A percentile compares a stretch with the other conserved stretches of the same genome.
Evolutionary conservation across 176 grass and related monocot species (phyloP).

Genomic region (Raddia guianensis): DNA sequence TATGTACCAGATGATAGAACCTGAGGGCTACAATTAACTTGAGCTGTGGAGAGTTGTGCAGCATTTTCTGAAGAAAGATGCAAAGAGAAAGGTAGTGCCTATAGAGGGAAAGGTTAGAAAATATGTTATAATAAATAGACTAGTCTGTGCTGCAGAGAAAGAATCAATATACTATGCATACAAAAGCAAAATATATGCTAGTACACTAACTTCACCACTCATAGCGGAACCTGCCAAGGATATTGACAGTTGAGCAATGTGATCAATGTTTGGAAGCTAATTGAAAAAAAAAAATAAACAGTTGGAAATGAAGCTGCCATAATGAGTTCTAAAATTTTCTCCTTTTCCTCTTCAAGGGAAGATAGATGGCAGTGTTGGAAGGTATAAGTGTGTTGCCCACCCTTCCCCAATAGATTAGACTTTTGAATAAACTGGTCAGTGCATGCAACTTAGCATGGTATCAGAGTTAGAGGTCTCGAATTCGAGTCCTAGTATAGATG

Average conservation of each 20-base stretch:
- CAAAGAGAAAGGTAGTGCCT: constrained; percentile 66
- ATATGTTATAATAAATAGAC: constrained; percentile 6
- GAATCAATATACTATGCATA: not conserved
- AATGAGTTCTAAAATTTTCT: not conserved
- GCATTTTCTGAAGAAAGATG: constrained; percentile 68
- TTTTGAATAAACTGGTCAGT: too few species aligned
- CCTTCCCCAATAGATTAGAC: too few species aligned
- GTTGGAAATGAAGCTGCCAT: not conserved
- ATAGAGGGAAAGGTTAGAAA: constrained; percentile 23
- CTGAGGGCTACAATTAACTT: constrained; percentile 39
- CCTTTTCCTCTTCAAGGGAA: not conserved
- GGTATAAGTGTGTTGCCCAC: too few species aligned
- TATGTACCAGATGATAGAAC: constrained; percentile 41
- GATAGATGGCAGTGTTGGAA: not conserved
- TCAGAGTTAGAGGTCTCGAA: too few species aligned
- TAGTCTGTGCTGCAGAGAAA: constrained; percentile 1
- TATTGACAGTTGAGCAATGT: not conserved
- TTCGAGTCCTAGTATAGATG: too few species aligned
- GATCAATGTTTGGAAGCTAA: not conserved
- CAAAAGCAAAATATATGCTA: not conserved
- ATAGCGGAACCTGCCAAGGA: constrained; percentile 19
- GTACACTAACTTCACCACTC: not conserved
- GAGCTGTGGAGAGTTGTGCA: constrained; percentile 36
- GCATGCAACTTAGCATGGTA: too few species aligned
- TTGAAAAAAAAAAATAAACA: not conserved